phyloP scores from a whole-genome alignment of 2,329 filamentous ascomycete species.

The Botryotinia calthae region DNA sequence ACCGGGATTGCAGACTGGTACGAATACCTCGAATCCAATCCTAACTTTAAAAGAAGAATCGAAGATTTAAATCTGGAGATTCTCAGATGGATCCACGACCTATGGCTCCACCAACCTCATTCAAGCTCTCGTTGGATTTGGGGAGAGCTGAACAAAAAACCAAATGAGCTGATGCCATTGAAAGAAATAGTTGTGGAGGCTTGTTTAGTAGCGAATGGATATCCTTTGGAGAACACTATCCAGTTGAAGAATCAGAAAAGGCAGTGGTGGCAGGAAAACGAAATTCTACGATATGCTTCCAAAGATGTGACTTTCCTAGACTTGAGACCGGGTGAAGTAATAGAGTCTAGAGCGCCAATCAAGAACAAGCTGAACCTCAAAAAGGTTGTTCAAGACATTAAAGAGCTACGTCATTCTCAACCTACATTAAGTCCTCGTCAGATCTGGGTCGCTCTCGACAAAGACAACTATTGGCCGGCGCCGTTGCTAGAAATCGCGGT shows the following conservation, averaged over 20 bases:
- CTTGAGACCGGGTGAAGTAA: not conserved
- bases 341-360: not conserved
- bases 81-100: not conserved
- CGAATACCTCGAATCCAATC: not conserved
- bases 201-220: not conserved
- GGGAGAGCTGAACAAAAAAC: not conserved
- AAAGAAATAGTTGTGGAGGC: not conserved
- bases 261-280: not conserved
- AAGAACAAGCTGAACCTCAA: not conserved
- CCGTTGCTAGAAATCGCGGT: not conserved
- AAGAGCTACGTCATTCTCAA: not conserved
- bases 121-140: not conserved
- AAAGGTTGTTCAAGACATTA: not conserved
- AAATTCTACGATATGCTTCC: not conserved
- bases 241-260: not conserved
- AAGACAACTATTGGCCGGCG: not conserved
- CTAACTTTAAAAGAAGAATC: not conserved
- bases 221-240: not conserved
- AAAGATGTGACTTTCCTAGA: not conserved
- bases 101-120: not conserved
- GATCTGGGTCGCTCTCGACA: not conserved
- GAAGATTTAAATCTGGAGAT: not conserved
- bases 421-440: not conserved
- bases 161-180: not conserved
- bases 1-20: not conserved